Conservation (phyloP, 495 filamentous ascomycete genomes). For the Penicillium riverlandense region DNA sequence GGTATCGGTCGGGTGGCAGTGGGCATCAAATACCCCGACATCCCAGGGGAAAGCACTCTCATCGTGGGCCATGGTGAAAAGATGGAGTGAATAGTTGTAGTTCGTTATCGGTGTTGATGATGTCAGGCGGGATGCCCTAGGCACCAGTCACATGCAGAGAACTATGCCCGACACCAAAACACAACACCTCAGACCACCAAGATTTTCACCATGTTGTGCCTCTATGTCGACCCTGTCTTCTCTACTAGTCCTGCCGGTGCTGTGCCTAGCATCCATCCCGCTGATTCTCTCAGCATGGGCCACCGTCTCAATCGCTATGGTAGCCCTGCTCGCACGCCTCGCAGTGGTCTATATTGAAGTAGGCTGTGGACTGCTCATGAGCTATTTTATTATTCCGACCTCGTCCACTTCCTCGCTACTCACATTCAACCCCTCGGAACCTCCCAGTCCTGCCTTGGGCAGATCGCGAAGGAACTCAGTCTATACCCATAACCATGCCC, state of each 20-base stretch:
- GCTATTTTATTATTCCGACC: slow-evolving; percentile 44
- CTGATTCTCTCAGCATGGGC: slow-evolving; percentile 61
- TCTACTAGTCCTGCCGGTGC: slow-evolving; percentile 52
- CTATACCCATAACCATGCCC: slow-evolving; percentile 12
- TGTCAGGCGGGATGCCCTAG: not conserved
- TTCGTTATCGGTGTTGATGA: not conserved
- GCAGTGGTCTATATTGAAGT: slow-evolving; percentile 65
- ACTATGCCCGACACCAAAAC: too few relatives aligned
- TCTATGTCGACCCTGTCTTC: slow-evolving; percentile 32
- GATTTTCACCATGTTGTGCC: too few relatives aligned
- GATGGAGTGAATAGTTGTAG: not conserved
- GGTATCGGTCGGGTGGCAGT: slow-evolving; percentile 99
- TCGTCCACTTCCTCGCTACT: slow-evolving; percentile 22
- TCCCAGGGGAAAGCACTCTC: slow-evolving; percentile 66
- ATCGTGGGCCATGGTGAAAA: slow-evolving; percentile 12
- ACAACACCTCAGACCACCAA: too few relatives aligned
- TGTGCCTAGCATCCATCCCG: slow-evolving; percentile 61
- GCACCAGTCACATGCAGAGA: slow-evolving; percentile 2
- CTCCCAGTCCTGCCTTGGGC: slow-evolving; percentile 20
- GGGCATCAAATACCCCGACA: slow-evolving; percentile 79
- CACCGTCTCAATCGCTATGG: slow-evolving; percentile 60
- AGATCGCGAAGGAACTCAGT: slow-evolving; percentile 22
- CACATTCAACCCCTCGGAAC: slow-evolving; percentile 24
- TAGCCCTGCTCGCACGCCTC: slow-evolving; percentile 57
- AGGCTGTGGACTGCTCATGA: slow-evolving; percentile 48